A percentile compares a stretch with the other conserved stretches of the same genome.
phyloP scores from a whole-genome alignment of 2,329 filamentous ascomycete genomes.

The Talaromyces sp. region DNA sequence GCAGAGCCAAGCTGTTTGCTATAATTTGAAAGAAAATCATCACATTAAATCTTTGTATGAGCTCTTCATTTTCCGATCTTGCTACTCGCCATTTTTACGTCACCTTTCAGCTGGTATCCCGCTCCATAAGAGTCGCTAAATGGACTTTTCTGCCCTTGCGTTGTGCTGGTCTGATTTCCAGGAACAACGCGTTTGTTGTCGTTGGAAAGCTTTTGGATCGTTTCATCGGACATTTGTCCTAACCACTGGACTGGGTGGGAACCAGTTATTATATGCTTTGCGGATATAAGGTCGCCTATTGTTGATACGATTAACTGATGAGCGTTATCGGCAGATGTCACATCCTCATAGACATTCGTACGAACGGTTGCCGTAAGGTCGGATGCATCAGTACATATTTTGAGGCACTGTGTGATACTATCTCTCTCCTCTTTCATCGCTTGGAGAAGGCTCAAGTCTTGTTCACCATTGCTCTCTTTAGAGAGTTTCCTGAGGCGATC shows the following conservation, averaged over 20 bases:
- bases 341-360: slow-evolving; percentile 30
- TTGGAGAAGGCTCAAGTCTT: slow-evolving; percentile 19
- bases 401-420: slow-evolving; percentile 26
- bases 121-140: slow-evolving; percentile 7
- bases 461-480: slow-evolving; percentile 6
- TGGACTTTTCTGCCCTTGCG: not conserved
- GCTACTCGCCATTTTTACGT: not conserved
- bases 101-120: slow-evolving; percentile 5
- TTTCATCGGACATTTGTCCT: slow-evolving; percentile 35
- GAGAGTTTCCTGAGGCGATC: slow-evolving; percentile 20
- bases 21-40: no score
- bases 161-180: not conserved
- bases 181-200: slow-evolving; percentile 19
- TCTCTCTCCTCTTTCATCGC: slow-evolving; percentile 28
- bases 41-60: no score
- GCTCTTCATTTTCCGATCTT: not conserved
- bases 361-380: slow-evolving; percentile 25
- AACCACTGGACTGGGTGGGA: slow-evolving; percentile 33
- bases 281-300: slow-evolving; percentile 31
- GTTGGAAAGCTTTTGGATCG: slow-evolving; percentile 28
- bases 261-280: slow-evolving; percentile 30
- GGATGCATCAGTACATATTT: slow-evolving; percentile 28
- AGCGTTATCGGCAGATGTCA: slow-evolving; percentile 26
- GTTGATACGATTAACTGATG: slow-evolving; percentile 32
- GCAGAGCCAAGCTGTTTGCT: no score